phyloP scores from a whole-genome alignment of 352 stramenopile genomes.

The Phytophthora nicotianae region DNA sequence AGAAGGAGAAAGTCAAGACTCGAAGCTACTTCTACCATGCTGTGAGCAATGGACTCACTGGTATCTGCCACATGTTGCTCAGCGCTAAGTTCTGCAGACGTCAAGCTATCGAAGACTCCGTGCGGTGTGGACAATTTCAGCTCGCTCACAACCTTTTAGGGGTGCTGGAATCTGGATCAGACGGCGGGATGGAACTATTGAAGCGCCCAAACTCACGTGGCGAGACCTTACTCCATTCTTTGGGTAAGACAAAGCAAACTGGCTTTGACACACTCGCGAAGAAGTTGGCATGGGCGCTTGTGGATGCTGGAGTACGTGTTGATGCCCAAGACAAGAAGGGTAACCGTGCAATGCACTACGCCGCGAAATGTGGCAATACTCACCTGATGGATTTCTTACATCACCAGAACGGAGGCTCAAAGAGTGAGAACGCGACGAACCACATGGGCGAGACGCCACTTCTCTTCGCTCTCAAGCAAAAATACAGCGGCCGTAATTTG shows the following conservation, averaged over 20 bases:
- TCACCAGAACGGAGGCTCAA: constrained; percentile 42
- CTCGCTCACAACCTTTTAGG: constrained; percentile 73
- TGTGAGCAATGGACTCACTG: constrained; percentile 67
- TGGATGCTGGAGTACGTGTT: constrained; percentile 54
- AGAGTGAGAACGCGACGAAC: constrained; percentile 50
- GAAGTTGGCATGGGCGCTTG: constrained; percentile 68
- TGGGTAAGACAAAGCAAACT: constrained; percentile 58
- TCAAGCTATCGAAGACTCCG: constrained; percentile 76
- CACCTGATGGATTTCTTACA: constrained; percentile 79
- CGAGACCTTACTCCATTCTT: constrained; percentile 66
- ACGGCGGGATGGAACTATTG: constrained; percentile 38
- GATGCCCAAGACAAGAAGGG: constrained; percentile 39
- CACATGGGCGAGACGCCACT: constrained; percentile 54
- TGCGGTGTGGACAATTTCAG: constrained; percentile 74
- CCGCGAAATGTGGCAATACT: constrained; percentile 54
- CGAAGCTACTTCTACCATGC: constrained; percentile 81
- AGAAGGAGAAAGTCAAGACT: constrained; percentile 29
- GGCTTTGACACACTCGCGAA: constrained; percentile 58
- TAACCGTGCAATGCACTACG: constrained; percentile 65
- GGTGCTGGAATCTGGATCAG: constrained; percentile 50
- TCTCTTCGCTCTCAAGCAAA: constrained; percentile 59
- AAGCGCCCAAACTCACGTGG: constrained; percentile 46
- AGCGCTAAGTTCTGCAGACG: constrained; percentile 73
- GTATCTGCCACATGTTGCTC: constrained; percentile 81
- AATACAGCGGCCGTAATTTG: constrained; percentile 31